Evolutionary conservation across 805 yeast species (phyloP), one percentile per base, ranked within the genome.

Genomic region (Kazachstania kunashirensis): DNA sequence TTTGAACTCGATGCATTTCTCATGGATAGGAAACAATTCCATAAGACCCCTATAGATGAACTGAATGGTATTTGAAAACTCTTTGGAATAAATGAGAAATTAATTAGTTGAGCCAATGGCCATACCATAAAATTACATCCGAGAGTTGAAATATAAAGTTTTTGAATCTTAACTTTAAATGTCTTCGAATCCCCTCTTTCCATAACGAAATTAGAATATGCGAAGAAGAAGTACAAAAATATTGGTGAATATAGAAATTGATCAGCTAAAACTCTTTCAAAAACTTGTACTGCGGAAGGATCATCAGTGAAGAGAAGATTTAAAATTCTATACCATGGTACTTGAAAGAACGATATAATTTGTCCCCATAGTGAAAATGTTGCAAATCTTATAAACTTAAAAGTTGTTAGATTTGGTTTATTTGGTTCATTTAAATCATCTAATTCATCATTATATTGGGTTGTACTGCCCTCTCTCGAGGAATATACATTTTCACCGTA

Each of bases 11-110:
- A 60, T 3, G 84, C 78, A 48, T 84, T 84, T 50, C 83, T 68
- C 71, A 84, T 75, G 0, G 95, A 85, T 34, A 89, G 63, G 62
- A 82, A 88, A 37, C 96, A 86, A 55, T 92, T 89, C 97, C 98
- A 89, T 25, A 89, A 63, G 14, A 89, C 94, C 20, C 95, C 89
- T 5, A 92, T 66, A 14, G 83, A 66, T 7, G 92, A 80, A 38
- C 94, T 79, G 56, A 92, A 89, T 0, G 96, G 96, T 5, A 89
- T 94, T 59, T 89, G 97, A 47, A 77, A 72, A 41, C 68, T 68
- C 41, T 75, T 67, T 1, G 89, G 89, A 59, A 83, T 71, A 2
- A 79, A 52, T 37, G 79, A 64, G 47, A 83, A 83, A 49, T 83
- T 83, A 44, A 82, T 63, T 44, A 83, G 77, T 49, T 83, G 94